Conservation (phyloP, 2,329 filamentous ascomycete genomes). For the Xylariaceae sp. region DNA sequence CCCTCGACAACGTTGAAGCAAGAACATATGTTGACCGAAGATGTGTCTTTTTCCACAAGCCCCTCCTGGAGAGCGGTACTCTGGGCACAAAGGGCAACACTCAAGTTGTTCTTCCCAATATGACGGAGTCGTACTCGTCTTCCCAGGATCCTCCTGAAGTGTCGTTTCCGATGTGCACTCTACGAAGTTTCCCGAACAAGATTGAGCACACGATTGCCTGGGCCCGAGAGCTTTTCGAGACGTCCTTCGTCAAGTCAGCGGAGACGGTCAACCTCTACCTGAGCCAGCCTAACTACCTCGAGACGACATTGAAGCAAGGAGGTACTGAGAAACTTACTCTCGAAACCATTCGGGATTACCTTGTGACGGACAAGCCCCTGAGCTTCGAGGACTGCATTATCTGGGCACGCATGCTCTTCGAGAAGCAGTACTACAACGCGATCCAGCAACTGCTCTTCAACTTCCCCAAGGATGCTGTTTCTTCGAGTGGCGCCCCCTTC, state of each 20-base stretch:
- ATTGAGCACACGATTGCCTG: slow-evolving; percentile 99
- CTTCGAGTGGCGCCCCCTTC: slow-evolving; percentile 84
- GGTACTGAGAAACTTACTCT: slow-evolving; percentile 93
- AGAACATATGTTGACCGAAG: slow-evolving; percentile 93
- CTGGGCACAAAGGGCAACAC: slow-evolving; percentile 99
- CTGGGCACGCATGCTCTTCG: slow-evolving; percentile 90
- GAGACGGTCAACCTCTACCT: slow-evolving; percentile 94
- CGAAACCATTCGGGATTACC: slow-evolving; percentile 81
- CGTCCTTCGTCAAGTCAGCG: slow-evolving; percentile 85
- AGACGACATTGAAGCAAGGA: slow-evolving; percentile 80
- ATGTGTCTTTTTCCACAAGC: slow-evolving; percentile 98
- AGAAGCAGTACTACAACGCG: slow-evolving; percentile 94
- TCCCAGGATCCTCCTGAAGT: slow-evolving; percentile 97
- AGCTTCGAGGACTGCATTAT: slow-evolving; percentile 95
- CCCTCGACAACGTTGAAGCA: slow-evolving; percentile 94
- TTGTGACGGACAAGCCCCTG: slow-evolving; percentile 85
- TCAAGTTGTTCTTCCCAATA: slow-evolving; percentile 82
- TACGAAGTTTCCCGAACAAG: slow-evolving; percentile 94
- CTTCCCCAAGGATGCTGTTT: slow-evolving; percentile 90
- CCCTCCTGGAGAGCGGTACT: slow-evolving; percentile 91
- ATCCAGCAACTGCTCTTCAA: slow-evolving; percentile 95
- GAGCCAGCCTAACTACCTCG: slow-evolving; percentile 84
- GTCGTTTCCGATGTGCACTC: slow-evolving; percentile 97
- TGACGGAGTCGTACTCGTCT: slow-evolving; percentile 95
- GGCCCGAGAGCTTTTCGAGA: slow-evolving; percentile 93